These are phyloP conservation scores for Dentipellis fragilis DNA, from an alignment of 768 basidiomycete genomes.

Conservation along the genomic window DNA sequence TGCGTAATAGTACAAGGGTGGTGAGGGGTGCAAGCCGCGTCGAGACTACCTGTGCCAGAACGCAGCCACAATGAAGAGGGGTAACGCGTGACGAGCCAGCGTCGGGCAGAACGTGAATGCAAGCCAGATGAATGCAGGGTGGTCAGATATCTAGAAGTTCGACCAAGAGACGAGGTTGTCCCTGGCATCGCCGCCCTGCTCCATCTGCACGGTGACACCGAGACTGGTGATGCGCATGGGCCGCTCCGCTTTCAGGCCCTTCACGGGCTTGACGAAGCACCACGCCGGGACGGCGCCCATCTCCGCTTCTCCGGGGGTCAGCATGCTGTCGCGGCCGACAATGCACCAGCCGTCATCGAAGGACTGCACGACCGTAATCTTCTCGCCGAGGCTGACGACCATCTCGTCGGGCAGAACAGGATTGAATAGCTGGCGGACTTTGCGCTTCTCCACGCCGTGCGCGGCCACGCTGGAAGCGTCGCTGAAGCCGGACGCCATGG, in stretches of 20 bases:
- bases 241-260: constrained; percentile 49
- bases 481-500: constrained; percentile 7
- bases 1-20: not conserved
- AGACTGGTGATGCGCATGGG: constrained; percentile 55
- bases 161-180: constrained; percentile 61
- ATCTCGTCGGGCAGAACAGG: constrained; percentile 73
- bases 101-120: not conserved
- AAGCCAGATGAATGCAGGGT: not conserved
- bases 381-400: constrained; percentile 45
- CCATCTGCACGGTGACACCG: constrained; percentile 50
- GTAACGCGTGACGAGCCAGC: not conserved
- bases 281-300: constrained; percentile 69
- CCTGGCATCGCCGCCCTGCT: constrained; percentile 26
- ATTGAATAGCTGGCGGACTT: constrained; percentile 54
- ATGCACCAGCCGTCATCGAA: constrained; percentile 80
- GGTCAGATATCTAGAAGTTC: constrained; percentile 32
- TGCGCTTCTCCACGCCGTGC: constrained; percentile 25
- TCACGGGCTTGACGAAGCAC: constrained; percentile 59
- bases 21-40: not conserved
- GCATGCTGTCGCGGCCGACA: constrained; percentile 42
- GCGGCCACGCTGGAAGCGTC: constrained; percentile 1
- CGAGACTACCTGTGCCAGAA: not conserved
- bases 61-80: not conserved
- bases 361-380: constrained; percentile 47
- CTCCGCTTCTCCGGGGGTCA: constrained; percentile 37